A percentile compares a stretch with the other conserved stretches of the same genome.
Evolutionary conservation across 1,284 basidiomycete genomes (phyloP).

Genomic region (Phenoliferia sp.): DNA sequence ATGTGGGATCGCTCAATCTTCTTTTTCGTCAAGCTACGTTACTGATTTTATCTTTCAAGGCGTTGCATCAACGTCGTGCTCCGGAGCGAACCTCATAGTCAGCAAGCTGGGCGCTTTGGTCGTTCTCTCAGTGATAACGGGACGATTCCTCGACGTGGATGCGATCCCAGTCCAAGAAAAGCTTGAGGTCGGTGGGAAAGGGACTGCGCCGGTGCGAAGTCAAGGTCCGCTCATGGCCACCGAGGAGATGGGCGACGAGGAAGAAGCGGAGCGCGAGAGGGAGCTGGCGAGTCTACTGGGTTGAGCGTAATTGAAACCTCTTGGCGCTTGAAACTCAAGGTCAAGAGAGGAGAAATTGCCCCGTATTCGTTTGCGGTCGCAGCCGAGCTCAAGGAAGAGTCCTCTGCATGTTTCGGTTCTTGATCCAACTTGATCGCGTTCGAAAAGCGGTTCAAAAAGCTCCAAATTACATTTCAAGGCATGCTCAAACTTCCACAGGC

Average conservation of each 20-base stretch:
- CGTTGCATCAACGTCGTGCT: slow-evolving; percentile 33
- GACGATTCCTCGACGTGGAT: slow-evolving; percentile 51
- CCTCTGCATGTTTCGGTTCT: too few relatives aligned
- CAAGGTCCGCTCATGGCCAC: not conserved
- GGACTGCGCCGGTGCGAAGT: not conserved
- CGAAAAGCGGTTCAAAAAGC: too few relatives aligned
- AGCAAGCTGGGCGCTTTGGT: slow-evolving; percentile 42
- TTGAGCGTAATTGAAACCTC: too few relatives aligned
- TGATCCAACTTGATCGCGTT: too few relatives aligned
- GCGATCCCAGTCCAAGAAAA: slow-evolving; percentile 31
- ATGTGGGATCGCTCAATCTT: slow-evolving; percentile 53
- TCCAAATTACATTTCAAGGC: too few relatives aligned
- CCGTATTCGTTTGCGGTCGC: too few relatives aligned
- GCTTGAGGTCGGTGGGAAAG: not conserved
- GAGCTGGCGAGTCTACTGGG: not conserved
- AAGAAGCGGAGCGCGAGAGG: not conserved
- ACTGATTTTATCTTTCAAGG: slow-evolving; percentile 11
- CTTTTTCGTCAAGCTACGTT: slow-evolving; percentile 14
- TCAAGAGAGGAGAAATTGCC: too few relatives aligned
- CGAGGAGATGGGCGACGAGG: not conserved
- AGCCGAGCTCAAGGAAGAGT: too few relatives aligned
- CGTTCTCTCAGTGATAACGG: slow-evolving; percentile 59
- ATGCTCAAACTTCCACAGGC: too few relatives aligned
- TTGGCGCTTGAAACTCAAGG: too few relatives aligned
- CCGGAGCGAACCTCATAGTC: slow-evolving; percentile 35